Percentiles rank a stretch among this genome's conserved stretches.
Evolutionary conservation across 1,139 yeast genomes (phyloP).

Genomic region (Taiozyma sp.): DNA sequence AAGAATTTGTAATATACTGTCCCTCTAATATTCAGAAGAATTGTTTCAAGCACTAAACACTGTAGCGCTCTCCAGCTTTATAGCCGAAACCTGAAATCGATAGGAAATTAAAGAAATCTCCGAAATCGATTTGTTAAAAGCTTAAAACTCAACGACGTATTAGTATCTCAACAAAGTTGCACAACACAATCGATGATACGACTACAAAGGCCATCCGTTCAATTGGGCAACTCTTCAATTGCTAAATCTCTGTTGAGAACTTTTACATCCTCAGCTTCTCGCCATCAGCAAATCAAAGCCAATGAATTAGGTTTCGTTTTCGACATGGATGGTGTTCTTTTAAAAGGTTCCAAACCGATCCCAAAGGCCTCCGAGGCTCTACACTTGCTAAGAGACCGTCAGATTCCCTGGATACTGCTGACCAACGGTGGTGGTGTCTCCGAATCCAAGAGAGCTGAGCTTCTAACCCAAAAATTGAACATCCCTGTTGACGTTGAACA

Average conservation of each 20-base stretch:
- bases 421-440: conserved; percentile 93
- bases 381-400: conserved; percentile 43
- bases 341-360: conserved; percentile 70
- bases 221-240: neutral
- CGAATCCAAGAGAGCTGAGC: conserved; percentile 58
- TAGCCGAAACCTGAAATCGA: neutral
- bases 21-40: neutral
- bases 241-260: neutral
- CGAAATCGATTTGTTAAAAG: neutral
- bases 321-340: conserved; percentile 85
- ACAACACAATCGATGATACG: neutral
- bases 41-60: neutral
- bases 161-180: too few species aligned
- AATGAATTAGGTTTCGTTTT: conserved; percentile 30
- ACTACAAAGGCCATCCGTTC: neutral
- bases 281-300: conserved; percentile 10
- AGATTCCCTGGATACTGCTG: conserved; percentile 77
- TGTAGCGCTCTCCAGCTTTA: too few species aligned
- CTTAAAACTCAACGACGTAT: too few species aligned
- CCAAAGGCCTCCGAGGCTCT: conserved; percentile 68
- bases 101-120: neutral
- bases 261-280: neutral
- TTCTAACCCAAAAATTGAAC: conserved; percentile 47
- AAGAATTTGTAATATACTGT: neutral
- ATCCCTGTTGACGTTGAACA: conserved; percentile 56